Conservation (phyloP, 2,329 filamentous ascomycete species). For the Fragosphaeria purpurea region DNA sequence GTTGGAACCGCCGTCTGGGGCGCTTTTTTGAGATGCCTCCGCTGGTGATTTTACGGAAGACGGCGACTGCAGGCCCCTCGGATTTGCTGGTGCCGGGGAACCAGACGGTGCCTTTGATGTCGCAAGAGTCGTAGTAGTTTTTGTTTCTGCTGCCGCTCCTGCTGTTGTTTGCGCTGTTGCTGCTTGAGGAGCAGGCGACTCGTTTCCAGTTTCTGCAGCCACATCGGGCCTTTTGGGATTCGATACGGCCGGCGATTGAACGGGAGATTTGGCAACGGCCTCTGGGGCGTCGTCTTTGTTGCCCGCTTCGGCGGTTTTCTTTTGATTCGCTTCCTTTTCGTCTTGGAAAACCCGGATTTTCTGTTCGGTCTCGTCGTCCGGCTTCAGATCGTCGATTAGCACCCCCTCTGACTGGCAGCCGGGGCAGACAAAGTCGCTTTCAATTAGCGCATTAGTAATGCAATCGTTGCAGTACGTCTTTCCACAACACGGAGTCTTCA, state of each 20-base stretch:
- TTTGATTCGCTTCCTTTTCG: conserved; percentile 38
- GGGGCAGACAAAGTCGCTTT: conserved; percentile 95
- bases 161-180: background rate
- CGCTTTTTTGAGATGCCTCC: conserved; percentile 2
- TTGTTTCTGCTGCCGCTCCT: background rate
- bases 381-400: conserved; percentile 79
- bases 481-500: conserved; percentile 97
- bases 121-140: too few relatives aligned
- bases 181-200: background rate
- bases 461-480: conserved; percentile 99
- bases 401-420: conserved; percentile 85
- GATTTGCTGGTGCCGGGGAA: too few relatives aligned
- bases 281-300: conserved; percentile 16
- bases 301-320: conserved; percentile 20
- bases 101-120: conserved; percentile 15
- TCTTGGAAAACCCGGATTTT: conserved; percentile 69
- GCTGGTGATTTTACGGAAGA: background rate
- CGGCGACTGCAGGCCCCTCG: too few relatives aligned
- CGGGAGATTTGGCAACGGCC: conserved; percentile 18
- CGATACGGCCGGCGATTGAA: background rate
- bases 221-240: background rate
- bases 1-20: conserved; percentile 17
- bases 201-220: too few relatives aligned
- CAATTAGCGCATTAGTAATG: conserved; percentile 97
- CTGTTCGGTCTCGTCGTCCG: conserved; percentile 66